phyloP scores from a whole-genome alignment of 2,329 filamentous ascomycete genomes.

The Fusarium domesticum region DNA sequence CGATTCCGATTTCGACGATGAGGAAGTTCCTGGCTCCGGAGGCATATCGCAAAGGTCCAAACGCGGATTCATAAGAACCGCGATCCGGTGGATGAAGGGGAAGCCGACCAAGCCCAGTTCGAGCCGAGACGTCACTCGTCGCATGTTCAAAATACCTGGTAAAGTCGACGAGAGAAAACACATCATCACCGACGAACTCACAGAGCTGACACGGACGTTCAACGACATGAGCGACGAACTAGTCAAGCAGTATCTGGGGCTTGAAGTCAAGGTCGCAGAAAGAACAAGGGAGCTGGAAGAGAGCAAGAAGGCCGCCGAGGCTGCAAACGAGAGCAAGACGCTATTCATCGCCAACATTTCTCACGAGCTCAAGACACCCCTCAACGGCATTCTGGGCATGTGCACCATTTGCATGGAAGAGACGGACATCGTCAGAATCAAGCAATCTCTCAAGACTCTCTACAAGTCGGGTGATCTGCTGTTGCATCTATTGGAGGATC shows the following conservation, averaged over 20 bases:
- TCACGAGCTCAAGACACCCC: slow-evolving; percentile 82
- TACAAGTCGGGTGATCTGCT: slow-evolving; percentile 74
- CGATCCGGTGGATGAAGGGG: slow-evolving; percentile 39
- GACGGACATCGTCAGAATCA: slow-evolving; percentile 72
- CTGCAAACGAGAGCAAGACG: slow-evolving; percentile 96
- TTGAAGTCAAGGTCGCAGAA: slow-evolving; percentile 81
- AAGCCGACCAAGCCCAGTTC: slow-evolving; percentile 30
- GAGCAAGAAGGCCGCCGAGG: slow-evolving; percentile 87
- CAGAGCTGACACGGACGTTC: slow-evolving; percentile 79
- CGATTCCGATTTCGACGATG: slow-evolving; percentile 44
- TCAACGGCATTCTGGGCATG: slow-evolving; percentile 96
- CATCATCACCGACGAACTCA: slow-evolving; percentile 77
- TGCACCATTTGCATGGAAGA: slow-evolving; percentile 91
- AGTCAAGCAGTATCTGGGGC: slow-evolving; percentile 76
- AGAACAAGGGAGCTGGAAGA: slow-evolving; percentile 81
- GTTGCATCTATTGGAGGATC: slow-evolving; percentile 81
- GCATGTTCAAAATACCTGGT: slow-evolving; percentile 77
- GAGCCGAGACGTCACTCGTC: slow-evolving; percentile 42
- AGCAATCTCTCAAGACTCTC: slow-evolving; percentile 79
- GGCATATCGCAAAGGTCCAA: slow-evolving; percentile 45
- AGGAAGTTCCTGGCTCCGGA: slow-evolving; percentile 41
- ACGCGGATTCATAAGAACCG: slow-evolving; percentile 39
- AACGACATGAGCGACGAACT: slow-evolving; percentile 94
- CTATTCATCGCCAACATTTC: slow-evolving; percentile 95
- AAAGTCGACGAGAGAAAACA: slow-evolving; percentile 76